Evolutionary conservation across 176 grass and related monocot genomes (phyloP).

Genomic region (Pharus latifolius): DNA sequence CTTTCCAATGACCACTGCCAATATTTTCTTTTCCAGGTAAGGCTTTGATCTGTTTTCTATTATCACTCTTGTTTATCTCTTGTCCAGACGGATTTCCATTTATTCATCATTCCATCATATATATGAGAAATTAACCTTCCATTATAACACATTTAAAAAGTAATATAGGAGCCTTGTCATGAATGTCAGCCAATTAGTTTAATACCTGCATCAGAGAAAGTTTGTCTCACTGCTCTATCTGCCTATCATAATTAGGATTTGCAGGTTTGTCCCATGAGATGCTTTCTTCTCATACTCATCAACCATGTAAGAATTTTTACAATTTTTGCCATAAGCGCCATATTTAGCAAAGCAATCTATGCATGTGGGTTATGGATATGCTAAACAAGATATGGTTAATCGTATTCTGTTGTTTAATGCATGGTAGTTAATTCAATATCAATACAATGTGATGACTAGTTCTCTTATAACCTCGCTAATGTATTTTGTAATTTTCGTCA

Average conservation of each 20-base stretch:
- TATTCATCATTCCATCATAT: not conserved
- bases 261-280: not conserved
- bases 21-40: conserved; percentile 63
- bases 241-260: not conserved
- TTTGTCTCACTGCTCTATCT: not conserved
- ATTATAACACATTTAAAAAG: not conserved
- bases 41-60: not conserved
- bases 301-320: not conserved
- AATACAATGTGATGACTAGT: not conserved
- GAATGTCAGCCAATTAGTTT: not conserved
- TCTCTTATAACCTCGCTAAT: not conserved
- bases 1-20: conserved; percentile 61
- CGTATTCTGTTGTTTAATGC: not conserved
- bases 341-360: not conserved
- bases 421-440: not conserved
- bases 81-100: not conserved
- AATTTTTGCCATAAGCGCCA: not conserved
- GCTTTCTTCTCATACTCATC: not conserved
- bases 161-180: not conserved
- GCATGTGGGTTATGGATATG: not conserved
- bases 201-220: not conserved
- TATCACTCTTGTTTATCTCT: not conserved
- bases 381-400: not conserved
- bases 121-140: not conserved
- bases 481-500: not conserved